phyloP scores from a whole-genome alignment of 2,329 filamentous ascomycete genomes.

The Metarhizium sp. region DNA sequence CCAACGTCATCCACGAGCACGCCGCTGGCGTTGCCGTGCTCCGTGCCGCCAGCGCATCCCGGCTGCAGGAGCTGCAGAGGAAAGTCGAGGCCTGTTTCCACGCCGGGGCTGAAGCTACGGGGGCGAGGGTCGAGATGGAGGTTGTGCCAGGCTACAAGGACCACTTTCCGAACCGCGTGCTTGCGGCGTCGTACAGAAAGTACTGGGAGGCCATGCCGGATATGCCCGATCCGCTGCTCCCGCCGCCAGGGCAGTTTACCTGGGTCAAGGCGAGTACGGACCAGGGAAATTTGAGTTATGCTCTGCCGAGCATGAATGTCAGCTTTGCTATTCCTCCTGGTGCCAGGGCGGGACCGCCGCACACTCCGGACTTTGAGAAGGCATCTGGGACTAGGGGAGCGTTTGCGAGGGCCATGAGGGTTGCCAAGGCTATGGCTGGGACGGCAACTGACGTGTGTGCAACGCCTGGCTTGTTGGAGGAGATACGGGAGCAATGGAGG shows the following conservation, averaged over 20 bases:
- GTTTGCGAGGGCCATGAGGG: conserved; percentile 30
- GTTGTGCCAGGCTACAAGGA: conserved; percentile 37
- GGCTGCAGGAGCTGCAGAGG: conserved; percentile 27
- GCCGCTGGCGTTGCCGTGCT: conserved; percentile 35
- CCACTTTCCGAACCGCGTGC: conserved; percentile 42
- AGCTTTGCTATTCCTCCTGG: conserved; percentile 41
- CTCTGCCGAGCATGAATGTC: conserved; percentile 43
- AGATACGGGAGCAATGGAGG: conserved; percentile 22
- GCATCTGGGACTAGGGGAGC: conserved; percentile 39
- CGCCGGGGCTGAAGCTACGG: conserved; percentile 29
- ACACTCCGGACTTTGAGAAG: conserved; percentile 42
- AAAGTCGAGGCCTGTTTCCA: conserved; percentile 32
- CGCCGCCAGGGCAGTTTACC: conserved; percentile 22
- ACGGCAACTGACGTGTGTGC: conserved; percentile 38
- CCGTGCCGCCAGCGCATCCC: conserved; percentile 30
- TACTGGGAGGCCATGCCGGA: conserved; percentile 28
- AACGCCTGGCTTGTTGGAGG: conserved; percentile 26
- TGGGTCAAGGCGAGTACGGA: conserved; percentile 40
- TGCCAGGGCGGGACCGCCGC: conserved; percentile 27
- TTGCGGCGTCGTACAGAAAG: conserved; percentile 34
- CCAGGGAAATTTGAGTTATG: conserved; percentile 49
- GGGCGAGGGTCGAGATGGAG: conserved; percentile 33
- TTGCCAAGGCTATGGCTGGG: conserved; percentile 38
- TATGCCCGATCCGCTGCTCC: conserved; percentile 21
- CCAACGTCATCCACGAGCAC: conserved; percentile 46